Base-by-base conservation (phyloP, 1,284 basidiomycete genomes). In the Cryptococcus sp. region DNA sequence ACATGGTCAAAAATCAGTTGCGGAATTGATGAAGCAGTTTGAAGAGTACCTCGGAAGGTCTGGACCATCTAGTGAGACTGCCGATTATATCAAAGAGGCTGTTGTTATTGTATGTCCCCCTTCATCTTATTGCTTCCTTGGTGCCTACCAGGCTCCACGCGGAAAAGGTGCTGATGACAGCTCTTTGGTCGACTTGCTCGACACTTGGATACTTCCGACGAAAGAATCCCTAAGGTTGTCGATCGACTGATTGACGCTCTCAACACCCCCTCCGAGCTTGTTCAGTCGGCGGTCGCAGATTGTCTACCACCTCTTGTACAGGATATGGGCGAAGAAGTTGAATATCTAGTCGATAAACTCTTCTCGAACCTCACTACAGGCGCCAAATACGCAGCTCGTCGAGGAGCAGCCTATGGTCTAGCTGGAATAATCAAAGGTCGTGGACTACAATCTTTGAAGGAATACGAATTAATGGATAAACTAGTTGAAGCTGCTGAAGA, bases 261-360 rank as follows among this genome's bases (percentile, higher is more conserved):
- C 57, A 88, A 88, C 75, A 98, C 93, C 0, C 96, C 96, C 0
- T 86, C 92, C 1, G 96, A 99, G 72, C 85, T 94, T 62, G 96
- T 99, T 0, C 94, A 98, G 72, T 86, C 91, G 48, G 94, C 96
- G 0, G 92, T 98, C 0, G 90, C 93, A 0, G 96, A 98, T 56
- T 92, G 89, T 77, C 79, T 98, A 9, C 86, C 91, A 0, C 91
- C 92, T 1, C 80, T 99, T 5, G 88, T 94, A 39, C 81, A 81
- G 37, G 77, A 85, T 40, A 87, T 90, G 79, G 78, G 80, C 48
- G 82, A 82, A 41, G 74, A 79, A 45, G 80, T 85, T n/a, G 77
- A 82, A 16, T 75, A 78, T 23, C 80, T 98, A 19, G 82, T 94
- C 45, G 86, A 90, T 53, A 79, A 82, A 56, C 80, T 97, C 2